Percentiles rank a stretch among this genome's conserved stretches.
phyloP scores from a whole-genome alignment of 805 yeast species.

The Metschnikowia peoriensis region DNA sequence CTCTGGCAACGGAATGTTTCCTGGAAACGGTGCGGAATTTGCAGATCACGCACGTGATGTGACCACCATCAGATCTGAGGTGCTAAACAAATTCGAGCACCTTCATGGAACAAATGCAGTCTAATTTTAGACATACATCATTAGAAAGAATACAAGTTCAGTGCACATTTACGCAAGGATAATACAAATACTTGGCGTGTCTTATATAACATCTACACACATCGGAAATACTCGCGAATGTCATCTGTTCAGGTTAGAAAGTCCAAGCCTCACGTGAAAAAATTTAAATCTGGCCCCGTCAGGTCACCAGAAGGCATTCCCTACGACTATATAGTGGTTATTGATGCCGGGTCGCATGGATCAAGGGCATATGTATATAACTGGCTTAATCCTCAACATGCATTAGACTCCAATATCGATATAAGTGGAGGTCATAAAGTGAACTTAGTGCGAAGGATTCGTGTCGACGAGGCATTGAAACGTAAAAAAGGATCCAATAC shows the following conservation, averaged over 20 bases:
- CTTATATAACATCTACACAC: too few relatives aligned
- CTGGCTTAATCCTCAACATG: conserved; percentile 45
- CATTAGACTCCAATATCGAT: conserved; percentile 23
- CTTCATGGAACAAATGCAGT: not conserved
- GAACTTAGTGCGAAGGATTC: conserved; percentile 7
- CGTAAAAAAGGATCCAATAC: not conserved
- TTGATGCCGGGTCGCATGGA: conserved; percentile 68
- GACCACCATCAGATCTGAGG: not conserved
- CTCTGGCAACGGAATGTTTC: not conserved
- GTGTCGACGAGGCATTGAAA: not conserved
- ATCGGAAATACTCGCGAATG: not conserved
- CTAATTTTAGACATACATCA: too few relatives aligned
- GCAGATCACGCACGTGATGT: not conserved
- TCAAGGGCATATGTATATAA: conserved; percentile 59
- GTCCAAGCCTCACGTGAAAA: not conserved
- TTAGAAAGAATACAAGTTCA: too few relatives aligned
- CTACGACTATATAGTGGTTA: conserved; percentile 57
- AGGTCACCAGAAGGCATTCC: conserved; percentile 45
- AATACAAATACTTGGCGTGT: not conserved
- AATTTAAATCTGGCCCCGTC: conserved; percentile 5
- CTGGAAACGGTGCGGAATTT: not conserved
- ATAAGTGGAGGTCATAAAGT: conserved; percentile 8
- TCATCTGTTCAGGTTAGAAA: not conserved
- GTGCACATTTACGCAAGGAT: not conserved
- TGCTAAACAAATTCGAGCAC: not conserved